Base-by-base conservation (phyloP, 306 rosid genomes). In the Trichosanthes truncata region DNA sequence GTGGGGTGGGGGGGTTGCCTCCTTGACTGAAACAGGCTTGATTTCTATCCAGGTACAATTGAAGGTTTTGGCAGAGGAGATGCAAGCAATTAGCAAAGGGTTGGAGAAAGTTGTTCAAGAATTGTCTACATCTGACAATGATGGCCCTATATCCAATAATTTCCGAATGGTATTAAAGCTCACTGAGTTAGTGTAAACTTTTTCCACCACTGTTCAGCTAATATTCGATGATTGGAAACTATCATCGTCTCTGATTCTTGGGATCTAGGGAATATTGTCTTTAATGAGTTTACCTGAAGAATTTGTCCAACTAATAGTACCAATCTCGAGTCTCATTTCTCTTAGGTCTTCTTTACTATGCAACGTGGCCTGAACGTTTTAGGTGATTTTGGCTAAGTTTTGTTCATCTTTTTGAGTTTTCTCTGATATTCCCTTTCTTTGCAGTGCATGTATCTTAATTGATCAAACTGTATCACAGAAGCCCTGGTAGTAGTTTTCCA, bases 81-180 rank as follows among this genome's bases (percentile, higher is more conserved):
- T 93, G 98, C 98, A 91, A 87, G 89, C 97, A 63, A 77, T 93
- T 82, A 90, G 90, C 91, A 93, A 91, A 86, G 98, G 98, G 78
- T 84, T 93, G 86, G 98, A 93, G 92, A 89, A 89, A 86, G 89
- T 93, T 77, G 82, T 89, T 21, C 91, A 89, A 84, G 98, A 93
- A 88, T 79, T 93, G 77, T 90, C 98, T 46, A 81, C 79, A 49
- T 88, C 98, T 60, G 93, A 91, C 82, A 90, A 80, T 80, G 98
- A 93, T 80, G 97, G 98, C 55, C 96, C 92, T 15, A 87, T 93
- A 81, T 89, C 97, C 43, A 89, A 87, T 79, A 87, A 82, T 69
- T 93, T 93, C 85, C 80, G 87, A 43, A 89, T 85, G 96, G 98
- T 90, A 80, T 31, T 59, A 77, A 29, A 74, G 78, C 78, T 49